phyloP scores from a whole-genome alignment of 257 asterid genomes.

The Mitragyna speciosa region DNA sequence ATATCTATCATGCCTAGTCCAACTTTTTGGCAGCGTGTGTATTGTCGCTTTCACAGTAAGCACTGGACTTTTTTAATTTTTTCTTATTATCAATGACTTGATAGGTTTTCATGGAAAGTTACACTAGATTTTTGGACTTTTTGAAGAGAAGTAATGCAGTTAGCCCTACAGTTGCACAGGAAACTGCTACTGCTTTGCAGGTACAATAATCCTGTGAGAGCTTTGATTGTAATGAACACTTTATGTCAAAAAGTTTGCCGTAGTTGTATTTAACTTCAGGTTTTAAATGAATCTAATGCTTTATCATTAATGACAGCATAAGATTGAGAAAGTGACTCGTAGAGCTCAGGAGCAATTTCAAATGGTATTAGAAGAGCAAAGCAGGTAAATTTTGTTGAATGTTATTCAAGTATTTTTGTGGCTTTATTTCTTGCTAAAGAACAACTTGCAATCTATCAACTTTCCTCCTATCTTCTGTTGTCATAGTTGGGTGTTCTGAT shows the following conservation, averaged over 20 bases:
- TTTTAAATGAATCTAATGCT: slow-evolving; percentile 35
- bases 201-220: slow-evolving; percentile 32
- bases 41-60: background rate
- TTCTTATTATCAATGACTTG: slow-evolving; percentile 18
- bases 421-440: background rate
- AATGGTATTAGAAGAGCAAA: slow-evolving; percentile 93
- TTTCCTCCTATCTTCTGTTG: background rate
- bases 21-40: background rate
- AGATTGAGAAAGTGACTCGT: slow-evolving; percentile 90
- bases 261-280: slow-evolving; percentile 1
- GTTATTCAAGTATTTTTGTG: slow-evolving; percentile 5
- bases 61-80: background rate
- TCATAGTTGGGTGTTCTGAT: background rate
- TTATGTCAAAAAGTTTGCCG: background rate
- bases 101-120: slow-evolving; percentile 83
- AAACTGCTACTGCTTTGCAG: slow-evolving; percentile 97
- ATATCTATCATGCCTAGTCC: background rate
- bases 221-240: slow-evolving; percentile 7
- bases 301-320: slow-evolving; percentile 58
- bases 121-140: slow-evolving; percentile 72
- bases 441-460: slow-evolving; percentile 1
- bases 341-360: slow-evolving; percentile 99
- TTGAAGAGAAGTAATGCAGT: slow-evolving; percentile 93
- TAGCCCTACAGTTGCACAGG: slow-evolving; percentile 90
- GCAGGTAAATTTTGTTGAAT: slow-evolving; percentile 59